Conservation (phyloP, 768 basidiomycete genomes). For the Lactarius psammicola region DNA sequence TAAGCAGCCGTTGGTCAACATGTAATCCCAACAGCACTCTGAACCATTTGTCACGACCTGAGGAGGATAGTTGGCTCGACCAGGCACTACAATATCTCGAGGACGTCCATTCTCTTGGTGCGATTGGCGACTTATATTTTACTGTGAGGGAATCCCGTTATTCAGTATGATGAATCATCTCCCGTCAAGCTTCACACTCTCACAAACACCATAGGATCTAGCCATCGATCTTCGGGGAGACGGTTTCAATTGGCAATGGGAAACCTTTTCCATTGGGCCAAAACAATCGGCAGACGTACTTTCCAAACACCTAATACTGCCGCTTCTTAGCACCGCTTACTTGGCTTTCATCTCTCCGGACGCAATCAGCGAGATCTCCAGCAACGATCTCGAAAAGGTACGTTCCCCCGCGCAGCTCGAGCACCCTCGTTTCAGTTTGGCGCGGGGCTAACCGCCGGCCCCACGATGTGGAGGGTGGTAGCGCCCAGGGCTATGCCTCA, state of each 20-base stretch:
- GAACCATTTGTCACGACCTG: conserved; percentile 34
- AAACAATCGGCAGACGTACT: conserved; percentile 67
- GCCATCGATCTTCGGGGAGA: conserved; percentile 59
- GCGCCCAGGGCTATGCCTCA: conserved; percentile 11
- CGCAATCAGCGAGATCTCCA: conserved; percentile 52
- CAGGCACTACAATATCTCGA: conserved; percentile 53
- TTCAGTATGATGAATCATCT: conserved; percentile 45
- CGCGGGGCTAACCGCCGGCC: conserved; percentile 25
- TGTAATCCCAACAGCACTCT: conserved; percentile 46
- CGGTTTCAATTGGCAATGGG: conserved; percentile 77
- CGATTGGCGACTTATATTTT: conserved; percentile 55
- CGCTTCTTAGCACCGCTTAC: conserved; percentile 69
- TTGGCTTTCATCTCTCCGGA: conserved; percentile 64
- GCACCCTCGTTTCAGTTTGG: conserved; percentile 20
- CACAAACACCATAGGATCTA: conserved; percentile 51
- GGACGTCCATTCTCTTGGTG: conserved; percentile 61
- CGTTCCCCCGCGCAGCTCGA: conserved; percentile 18
- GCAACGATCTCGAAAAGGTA: conserved; percentile 67
- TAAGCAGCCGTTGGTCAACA: conserved; percentile 62
- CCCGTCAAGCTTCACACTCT: conserved; percentile 22
- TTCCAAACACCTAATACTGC: conserved; percentile 75
- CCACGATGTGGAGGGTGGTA: conserved; percentile 5
- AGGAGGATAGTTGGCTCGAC: conserved; percentile 65
- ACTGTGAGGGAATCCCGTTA: conserved; percentile 57
- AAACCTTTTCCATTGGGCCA: conserved; percentile 62